Evolutionary conservation across 2,329 filamentous ascomycete species (phyloP), one percentile per base, ranked within the genome.

Genomic region (Colletotrichum abscissum): DNA sequence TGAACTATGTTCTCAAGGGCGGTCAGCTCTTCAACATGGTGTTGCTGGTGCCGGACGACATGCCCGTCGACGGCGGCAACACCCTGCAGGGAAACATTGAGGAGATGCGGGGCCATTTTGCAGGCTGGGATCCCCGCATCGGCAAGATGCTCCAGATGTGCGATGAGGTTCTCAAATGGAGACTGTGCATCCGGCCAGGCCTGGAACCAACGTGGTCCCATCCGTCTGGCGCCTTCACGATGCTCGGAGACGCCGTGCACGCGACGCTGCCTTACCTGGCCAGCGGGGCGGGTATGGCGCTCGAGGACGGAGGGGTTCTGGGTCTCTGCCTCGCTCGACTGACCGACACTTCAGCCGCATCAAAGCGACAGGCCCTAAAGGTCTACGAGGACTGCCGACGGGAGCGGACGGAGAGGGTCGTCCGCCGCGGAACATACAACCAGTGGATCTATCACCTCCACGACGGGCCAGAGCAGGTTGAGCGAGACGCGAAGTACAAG

Each of bases 221-320:
- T 74, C 80, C 86, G 0, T 87, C 85, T 0, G 89, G 86, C 0
- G 82, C 87, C 0, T 91, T 91, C 76, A 88, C 88, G 0, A 85
- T 92, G 77, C 82, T 92, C 0, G 91, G 91, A 0, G 91, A 93
- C 76, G 89, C 90, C 0, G 89, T 90, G 2, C 90, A 93, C 74
- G 90, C 91, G 1, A 92, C 90, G 0, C 82, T 93, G 0, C 91
- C 91, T 0, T 93, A 93, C 77, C 82, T 91, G 0, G 89, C 89
- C 2, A 79, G 73, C 42, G 85, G 88, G 2, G 89, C 89, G 0
- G 89, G 89, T 2, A 91, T 91, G 89, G 86, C 87, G 4, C 82
- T 92, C 1, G 90, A 92, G 78, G 90, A 92, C 67, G 90, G 84
- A 0, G 88, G 88, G 3, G 88, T 90, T 0, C 82, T 91, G 0